phyloP scores from a whole-genome alignment of 2,329 filamentous ascomycete species.

The Cryoendolithus antarcticus region DNA sequence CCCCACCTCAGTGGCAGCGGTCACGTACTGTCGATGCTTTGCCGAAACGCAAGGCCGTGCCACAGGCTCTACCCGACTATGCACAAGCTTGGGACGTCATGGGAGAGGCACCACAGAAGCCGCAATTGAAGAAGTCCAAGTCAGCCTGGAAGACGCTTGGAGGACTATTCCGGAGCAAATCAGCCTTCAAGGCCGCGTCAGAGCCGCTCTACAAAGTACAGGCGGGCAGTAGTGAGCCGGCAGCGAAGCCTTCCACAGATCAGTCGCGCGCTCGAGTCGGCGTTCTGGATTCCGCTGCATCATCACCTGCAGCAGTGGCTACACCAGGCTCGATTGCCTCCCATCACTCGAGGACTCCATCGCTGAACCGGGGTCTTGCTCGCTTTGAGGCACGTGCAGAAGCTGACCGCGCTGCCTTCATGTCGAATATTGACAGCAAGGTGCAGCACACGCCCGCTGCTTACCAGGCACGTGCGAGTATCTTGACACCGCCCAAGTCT shows the following conservation, averaged over 20 bases:
- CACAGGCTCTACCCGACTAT: not conserved
- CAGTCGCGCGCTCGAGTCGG: not conserved
- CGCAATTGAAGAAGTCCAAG: slow-evolving; percentile 14
- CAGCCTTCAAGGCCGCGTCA: slow-evolving; percentile 6
- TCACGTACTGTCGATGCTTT: too few species aligned
- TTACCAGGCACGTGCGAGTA: too few species aligned
- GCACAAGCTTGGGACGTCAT: slow-evolving; percentile 3
- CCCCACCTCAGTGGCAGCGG: too few species aligned
- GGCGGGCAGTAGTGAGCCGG: not conserved
- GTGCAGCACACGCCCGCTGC: too few species aligned
- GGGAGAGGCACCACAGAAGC: not conserved
- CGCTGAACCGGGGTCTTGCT: too few species aligned
- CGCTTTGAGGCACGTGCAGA: too few species aligned
- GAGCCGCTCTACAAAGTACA: slow-evolving; percentile 9
- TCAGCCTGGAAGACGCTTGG: slow-evolving; percentile 18
- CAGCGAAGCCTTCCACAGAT: not conserved
- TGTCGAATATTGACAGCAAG: too few species aligned
- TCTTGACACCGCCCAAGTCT: too few species aligned
- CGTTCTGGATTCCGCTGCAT: slow-evolving; percentile 2
- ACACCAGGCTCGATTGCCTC: not conserved
- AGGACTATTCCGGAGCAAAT: slow-evolving; percentile 13
- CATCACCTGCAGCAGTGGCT: slow-evolving; percentile 1
- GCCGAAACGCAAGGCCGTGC: not conserved
- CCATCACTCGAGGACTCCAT: too few species aligned
- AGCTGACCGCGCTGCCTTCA: too few species aligned